phyloP scores from a whole-genome alignment of 257 asterid species.

The Przewalskia tangutica region DNA sequence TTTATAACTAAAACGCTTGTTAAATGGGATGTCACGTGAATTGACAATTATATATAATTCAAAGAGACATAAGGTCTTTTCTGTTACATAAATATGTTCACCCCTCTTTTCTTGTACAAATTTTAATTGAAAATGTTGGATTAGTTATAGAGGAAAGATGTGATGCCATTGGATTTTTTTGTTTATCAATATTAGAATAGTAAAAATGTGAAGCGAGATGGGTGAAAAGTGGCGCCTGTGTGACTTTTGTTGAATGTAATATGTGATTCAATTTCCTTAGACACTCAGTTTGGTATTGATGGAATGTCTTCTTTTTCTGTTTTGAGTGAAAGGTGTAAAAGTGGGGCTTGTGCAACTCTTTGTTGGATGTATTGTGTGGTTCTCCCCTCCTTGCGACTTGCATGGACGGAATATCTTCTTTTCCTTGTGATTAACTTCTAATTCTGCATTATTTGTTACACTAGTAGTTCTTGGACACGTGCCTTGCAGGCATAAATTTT shows the following conservation, averaged over 20 bases:
- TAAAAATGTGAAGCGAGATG: neutral
- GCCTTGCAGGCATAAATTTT: no score
- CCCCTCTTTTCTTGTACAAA: neutral
- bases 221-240: neutral
- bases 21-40: neutral
- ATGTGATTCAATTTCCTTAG: neutral
- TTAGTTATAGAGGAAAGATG: neutral
- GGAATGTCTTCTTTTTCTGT: neutral
- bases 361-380: neutral
- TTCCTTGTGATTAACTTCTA: neutral
- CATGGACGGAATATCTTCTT: neutral
- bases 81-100: neutral
- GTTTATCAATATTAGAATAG: neutral
- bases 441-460: neutral
- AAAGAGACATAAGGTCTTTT: neutral
- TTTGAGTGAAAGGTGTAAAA: neutral
- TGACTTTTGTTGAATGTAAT: neutral
- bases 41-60: neutral
- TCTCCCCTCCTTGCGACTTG: neutral
- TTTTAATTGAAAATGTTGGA: neutral
- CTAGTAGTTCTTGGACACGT: no score
- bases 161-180: neutral
- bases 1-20: neutral
- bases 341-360: neutral
- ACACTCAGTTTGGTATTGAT: neutral